Percentiles rank a stretch among this genome's conserved stretches.
These are phyloP conservation scores for Diaporthe batatas DNA, from an alignment of 2,329 filamentous ascomycete species.

Conservation along the genomic window DNA sequence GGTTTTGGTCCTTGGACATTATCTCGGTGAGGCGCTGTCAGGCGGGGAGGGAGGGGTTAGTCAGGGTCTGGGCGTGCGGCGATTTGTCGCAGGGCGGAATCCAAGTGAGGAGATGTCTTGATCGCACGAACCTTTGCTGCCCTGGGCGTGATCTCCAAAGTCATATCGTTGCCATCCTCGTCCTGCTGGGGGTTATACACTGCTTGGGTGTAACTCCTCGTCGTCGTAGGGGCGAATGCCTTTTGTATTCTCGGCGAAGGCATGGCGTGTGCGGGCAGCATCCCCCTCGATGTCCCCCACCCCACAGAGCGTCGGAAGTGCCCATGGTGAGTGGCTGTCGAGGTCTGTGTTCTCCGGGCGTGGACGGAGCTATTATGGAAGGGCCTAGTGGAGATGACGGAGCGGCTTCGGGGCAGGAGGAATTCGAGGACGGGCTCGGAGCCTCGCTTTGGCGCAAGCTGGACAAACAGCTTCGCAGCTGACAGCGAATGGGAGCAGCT, in stretches of 20 bases:
- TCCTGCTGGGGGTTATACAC: constrained; percentile 81
- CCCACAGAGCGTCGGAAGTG: not conserved
- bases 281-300: constrained; percentile 10
- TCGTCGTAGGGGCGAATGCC: constrained; percentile 53
- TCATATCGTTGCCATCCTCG: constrained; percentile 87
- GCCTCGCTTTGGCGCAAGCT: constrained; percentile 46
- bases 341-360: not conserved
- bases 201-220: constrained; percentile 59
- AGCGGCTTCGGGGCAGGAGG: constrained; percentile 52
- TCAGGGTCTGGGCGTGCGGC: not conserved
- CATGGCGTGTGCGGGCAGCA: not conserved
- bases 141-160: constrained; percentile 84
- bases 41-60: not conserved
- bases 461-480: constrained; percentile 50
- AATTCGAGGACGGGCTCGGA: constrained; percentile 55
- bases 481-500: constrained; percentile 44
- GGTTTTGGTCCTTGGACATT: constrained; percentile 79
- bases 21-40: constrained; percentile 80
- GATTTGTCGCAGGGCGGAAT: not conserved
- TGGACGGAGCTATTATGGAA: constrained; percentile 31
- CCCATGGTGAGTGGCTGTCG: not conserved
- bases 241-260: not conserved
- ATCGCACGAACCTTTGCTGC: constrained; percentile 76
- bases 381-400: constrained; percentile 41
- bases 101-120: not conserved